Conservation (phyloP, 495 filamentous ascomycete genomes). For the Acidomyces sp. region DNA sequence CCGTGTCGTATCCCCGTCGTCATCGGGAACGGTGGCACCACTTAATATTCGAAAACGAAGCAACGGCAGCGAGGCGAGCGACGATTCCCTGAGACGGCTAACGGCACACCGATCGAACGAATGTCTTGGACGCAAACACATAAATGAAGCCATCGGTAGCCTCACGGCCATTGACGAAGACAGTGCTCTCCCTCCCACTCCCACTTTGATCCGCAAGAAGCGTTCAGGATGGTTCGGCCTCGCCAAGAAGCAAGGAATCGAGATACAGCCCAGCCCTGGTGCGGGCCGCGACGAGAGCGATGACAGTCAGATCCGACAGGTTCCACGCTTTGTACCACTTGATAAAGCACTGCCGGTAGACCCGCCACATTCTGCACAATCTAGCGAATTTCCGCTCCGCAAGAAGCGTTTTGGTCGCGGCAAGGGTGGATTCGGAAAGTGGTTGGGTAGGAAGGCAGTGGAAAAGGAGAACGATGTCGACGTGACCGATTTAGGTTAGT, state of each 20-base stretch:
- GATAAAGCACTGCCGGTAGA: conserved; percentile 10
- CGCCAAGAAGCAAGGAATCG: conserved; percentile 9
- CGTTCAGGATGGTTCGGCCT: conserved; percentile 29
- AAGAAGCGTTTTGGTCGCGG: conserved; percentile 19
- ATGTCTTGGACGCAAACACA: conserved; percentile 5
- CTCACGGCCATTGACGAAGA: conserved; percentile 14
- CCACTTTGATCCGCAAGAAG: conserved; percentile 25
- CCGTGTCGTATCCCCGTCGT: conserved; percentile 24
- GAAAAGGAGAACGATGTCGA: conserved; percentile 11
- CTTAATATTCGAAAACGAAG: conserved; percentile 33
- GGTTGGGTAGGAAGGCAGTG: conserved; percentile 18
- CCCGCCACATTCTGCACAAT: conserved; percentile 12
- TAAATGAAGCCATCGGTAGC: conserved; percentile 7
- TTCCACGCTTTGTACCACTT: background rate
- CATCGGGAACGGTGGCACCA: conserved; percentile 25
- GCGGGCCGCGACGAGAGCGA: conserved; percentile 20
- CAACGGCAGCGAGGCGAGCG: conserved; percentile 17
- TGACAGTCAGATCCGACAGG: conserved; percentile 17
- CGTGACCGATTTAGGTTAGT: conserved; percentile 9
- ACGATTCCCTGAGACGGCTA: conserved; percentile 5
- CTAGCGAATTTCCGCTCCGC: conserved; percentile 28
- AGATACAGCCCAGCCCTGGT: background rate
- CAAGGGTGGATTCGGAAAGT: conserved; percentile 20
- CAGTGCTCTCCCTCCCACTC: conserved; percentile 6
- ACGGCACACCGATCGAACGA: conserved; percentile 13